These are phyloP conservation scores for Stygiomarasmius scandens DNA, from an alignment of 1,284 basidiomycete genomes.

Conservation along the genomic window DNA sequence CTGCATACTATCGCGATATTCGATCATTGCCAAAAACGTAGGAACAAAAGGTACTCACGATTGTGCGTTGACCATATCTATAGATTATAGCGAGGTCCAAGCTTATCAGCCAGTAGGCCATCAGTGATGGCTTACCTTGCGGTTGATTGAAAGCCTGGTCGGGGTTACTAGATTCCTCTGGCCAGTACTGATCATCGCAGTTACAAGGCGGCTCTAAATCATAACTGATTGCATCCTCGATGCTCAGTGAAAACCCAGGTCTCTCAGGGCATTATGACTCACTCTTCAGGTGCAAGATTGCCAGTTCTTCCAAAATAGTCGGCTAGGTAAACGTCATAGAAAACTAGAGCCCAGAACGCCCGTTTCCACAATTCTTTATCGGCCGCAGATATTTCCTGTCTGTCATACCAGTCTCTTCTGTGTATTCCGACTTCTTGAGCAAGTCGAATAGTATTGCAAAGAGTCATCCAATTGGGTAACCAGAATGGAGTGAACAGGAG, in stretches of 20 bases:
- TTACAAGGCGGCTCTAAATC: constrained; percentile 15
- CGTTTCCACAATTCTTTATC: constrained; percentile 19
- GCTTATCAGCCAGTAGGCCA: constrained; percentile 8
- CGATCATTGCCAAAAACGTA: background rate
- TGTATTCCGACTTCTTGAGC: constrained; percentile 17
- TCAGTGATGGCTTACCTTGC: background rate
- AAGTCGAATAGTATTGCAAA: constrained; percentile 5
- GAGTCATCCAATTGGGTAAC: constrained; percentile 1
- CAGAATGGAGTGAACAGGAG: background rate
- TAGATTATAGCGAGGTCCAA: constrained; percentile 16
- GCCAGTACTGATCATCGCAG: constrained; percentile 14
- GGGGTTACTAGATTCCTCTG: background rate
- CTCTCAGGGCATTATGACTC: background rate
- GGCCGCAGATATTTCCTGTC: constrained; percentile 2
- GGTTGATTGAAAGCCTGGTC: constrained; percentile 8
- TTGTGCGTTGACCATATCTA: constrained; percentile 11
- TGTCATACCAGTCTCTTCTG: constrained; percentile 1
- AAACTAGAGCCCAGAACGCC: constrained; percentile 16
- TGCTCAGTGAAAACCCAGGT: background rate
- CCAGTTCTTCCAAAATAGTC: constrained; percentile 14
- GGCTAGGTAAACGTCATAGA: constrained; percentile 13
- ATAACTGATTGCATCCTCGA: constrained; percentile 5
- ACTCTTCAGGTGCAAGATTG: constrained; percentile 15
- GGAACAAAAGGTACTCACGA: constrained; percentile 10
- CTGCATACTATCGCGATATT: background rate